phyloP scores from a whole-genome alignment of 148 eudicot genomes.

The Vaccinium myrtillus region DNA sequence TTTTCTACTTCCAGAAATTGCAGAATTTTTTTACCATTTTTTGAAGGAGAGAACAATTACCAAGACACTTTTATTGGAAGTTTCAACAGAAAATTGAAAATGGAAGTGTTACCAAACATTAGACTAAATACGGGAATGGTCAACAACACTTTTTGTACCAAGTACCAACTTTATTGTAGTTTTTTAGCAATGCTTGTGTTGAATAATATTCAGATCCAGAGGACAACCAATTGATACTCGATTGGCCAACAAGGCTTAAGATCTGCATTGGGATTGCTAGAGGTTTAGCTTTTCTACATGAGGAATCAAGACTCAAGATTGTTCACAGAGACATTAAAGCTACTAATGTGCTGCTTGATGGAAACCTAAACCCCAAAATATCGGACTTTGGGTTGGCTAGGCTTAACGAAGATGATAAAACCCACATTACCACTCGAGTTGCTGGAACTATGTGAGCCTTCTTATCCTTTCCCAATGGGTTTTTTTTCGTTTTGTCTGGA shows the following conservation, averaged over 20 bases:
- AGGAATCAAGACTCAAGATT: constrained; percentile 44
- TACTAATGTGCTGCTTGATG: constrained; percentile 46
- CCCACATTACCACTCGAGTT: constrained; percentile 50
- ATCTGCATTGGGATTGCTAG: constrained; percentile 48
- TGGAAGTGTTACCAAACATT: neutral
- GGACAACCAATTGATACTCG: constrained; percentile 28
- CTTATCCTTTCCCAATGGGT: neutral
- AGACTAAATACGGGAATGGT: neutral
- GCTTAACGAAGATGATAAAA: constrained; percentile 50
- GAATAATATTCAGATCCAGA: constrained; percentile 21
- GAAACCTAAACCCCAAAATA: constrained; percentile 41
- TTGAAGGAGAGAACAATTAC: neutral
- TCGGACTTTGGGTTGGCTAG: constrained; percentile 54
- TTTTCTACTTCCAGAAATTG: neutral
- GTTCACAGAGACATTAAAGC: constrained; percentile 57
- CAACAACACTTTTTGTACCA: neutral
- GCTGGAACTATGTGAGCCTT: constrained; percentile 48
- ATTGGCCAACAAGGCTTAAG: constrained; percentile 46
- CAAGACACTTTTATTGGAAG: neutral
- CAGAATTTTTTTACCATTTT: neutral
- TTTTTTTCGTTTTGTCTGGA: neutral
- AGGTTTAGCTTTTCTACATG: constrained; percentile 53
- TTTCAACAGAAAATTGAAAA: neutral
- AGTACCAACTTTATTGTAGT: neutral
- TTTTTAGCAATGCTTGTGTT: no score